A percentile compares a stretch with the other conserved stretches of the same genome.
These are phyloP conservation scores for Guillardia theta DNA, from an alignment of 78 protist species.

Conservation along the genomic window DNA sequence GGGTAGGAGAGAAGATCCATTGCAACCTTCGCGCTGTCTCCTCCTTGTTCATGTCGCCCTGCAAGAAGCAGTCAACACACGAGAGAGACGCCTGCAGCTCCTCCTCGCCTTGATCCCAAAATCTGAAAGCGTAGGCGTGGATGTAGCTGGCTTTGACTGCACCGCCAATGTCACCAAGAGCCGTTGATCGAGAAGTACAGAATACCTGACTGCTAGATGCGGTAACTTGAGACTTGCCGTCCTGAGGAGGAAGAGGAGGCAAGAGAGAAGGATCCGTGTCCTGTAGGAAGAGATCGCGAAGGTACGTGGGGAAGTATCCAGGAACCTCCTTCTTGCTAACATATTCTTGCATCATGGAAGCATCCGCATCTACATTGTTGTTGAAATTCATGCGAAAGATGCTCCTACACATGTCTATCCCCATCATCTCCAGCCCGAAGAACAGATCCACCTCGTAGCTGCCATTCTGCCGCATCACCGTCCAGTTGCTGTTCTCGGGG, in stretches of 20 bases:
- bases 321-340: neutral
- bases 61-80: too few species aligned
- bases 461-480: neutral
- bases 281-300: neutral
- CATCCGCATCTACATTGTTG: neutral
- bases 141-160: too few species aligned
- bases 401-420: neutral
- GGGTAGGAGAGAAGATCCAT: neutral
- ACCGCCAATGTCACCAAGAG: too few species aligned
- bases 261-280: neutral
- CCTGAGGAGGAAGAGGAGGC: slow-evolving; percentile 9
- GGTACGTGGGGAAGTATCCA: neutral
- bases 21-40: neutral
- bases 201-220: too few species aligned
- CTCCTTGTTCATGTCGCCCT: neutral
- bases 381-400: neutral
- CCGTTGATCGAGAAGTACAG: too few species aligned
- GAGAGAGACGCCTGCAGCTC: too few species aligned
- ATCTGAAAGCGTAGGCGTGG: too few species aligned
- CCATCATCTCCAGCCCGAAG: neutral
- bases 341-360: neutral
- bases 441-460: neutral
- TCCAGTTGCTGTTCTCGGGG: neutral
- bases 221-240: too few species aligned
- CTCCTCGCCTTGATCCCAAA: too few species aligned